phyloP scores from a whole-genome alignment of 1,284 basidiomycete genomes.

The Dichomitus squalens region DNA sequence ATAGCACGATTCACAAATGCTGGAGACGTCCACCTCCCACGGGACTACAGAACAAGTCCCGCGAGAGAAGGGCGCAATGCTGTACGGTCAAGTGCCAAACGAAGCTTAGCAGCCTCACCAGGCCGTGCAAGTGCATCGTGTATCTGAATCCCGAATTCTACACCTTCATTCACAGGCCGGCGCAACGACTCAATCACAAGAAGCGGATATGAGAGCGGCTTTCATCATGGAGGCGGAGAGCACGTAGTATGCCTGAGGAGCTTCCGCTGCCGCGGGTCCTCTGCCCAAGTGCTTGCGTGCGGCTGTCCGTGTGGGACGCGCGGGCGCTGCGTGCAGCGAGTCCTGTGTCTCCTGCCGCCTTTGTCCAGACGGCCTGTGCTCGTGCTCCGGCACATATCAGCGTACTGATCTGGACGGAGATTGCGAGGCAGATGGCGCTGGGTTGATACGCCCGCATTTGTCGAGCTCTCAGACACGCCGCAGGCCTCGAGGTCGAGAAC shows the following conservation, averaged over 20 bases:
- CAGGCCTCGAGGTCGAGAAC: neutral
- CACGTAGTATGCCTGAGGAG: conserved; percentile 1
- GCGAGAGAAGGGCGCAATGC: too few relatives aligned
- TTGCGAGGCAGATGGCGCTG: neutral
- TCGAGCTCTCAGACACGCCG: conserved; percentile 10
- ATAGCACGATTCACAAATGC: too few relatives aligned
- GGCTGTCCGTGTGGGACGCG: conserved; percentile 1
- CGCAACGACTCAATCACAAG: too few relatives aligned
- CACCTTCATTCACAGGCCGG: too few relatives aligned
- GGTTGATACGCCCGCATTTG: neutral
- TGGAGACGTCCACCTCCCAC: too few relatives aligned
- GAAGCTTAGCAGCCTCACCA: too few relatives aligned
- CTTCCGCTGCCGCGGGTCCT: conserved; percentile 15
- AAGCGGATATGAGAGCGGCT: neutral
- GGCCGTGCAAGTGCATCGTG: too few relatives aligned
- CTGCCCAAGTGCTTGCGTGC: conserved; percentile 17
- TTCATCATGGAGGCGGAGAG: neutral
- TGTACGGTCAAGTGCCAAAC: too few relatives aligned
- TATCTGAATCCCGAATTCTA: too few relatives aligned
- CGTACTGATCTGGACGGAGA: neutral
- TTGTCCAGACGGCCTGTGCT: too few relatives aligned
- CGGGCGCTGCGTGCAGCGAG: neutral
- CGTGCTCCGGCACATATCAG: neutral
- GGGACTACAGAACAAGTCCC: too few relatives aligned
- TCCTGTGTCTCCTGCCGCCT: neutral